These are phyloP conservation scores for Podila horticola DNA, from an alignment of 192 early-diverging fungal species.

Conservation along the genomic window DNA sequence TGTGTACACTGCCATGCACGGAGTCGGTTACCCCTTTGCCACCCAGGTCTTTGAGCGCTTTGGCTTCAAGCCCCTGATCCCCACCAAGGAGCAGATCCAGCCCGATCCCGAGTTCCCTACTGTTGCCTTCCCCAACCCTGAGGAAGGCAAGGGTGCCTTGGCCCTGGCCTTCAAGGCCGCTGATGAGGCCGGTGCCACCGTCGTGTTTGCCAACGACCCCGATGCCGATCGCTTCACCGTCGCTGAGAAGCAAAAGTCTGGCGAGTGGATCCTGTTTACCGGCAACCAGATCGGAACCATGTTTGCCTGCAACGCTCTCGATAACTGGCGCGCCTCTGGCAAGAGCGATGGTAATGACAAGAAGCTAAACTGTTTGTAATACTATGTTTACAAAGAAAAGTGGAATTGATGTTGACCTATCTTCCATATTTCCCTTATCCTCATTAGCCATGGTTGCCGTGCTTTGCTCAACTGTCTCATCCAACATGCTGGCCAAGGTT, in stretches of 20 bases:
- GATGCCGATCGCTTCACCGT: constrained; percentile 93
- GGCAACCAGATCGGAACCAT: constrained; percentile 93
- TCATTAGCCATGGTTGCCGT: constrained; percentile 71
- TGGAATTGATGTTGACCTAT: not conserved
- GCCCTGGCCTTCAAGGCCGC: constrained; percentile 77
- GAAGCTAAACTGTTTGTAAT: constrained; percentile 11
- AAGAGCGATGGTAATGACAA: constrained; percentile 48
- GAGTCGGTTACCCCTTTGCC: constrained; percentile 87
- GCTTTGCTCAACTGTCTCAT: constrained; percentile 89
- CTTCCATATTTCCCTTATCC: constrained; percentile 5
- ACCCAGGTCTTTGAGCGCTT: constrained; percentile 74
- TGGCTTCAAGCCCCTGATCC: constrained; percentile 71
- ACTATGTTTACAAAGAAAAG: not conserved
- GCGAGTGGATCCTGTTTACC: constrained; percentile 83
- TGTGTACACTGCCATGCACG: constrained; percentile 97
- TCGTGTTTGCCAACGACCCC: constrained; percentile 95
- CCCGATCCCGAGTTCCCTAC: constrained; percentile 96
- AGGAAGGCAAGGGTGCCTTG: constrained; percentile 86
- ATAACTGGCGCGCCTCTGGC: constrained; percentile 60
- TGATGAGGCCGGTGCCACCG: constrained; percentile 55
- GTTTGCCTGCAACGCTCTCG: constrained; percentile 73
- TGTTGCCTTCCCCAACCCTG: constrained; percentile 86
- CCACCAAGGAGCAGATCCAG: constrained; percentile 71
- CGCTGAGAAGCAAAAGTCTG: constrained; percentile 79
- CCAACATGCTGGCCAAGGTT: constrained; percentile 83